Base-by-base conservation (phyloP, 805 yeast genomes). In the Pichia eremophila region DNA sequence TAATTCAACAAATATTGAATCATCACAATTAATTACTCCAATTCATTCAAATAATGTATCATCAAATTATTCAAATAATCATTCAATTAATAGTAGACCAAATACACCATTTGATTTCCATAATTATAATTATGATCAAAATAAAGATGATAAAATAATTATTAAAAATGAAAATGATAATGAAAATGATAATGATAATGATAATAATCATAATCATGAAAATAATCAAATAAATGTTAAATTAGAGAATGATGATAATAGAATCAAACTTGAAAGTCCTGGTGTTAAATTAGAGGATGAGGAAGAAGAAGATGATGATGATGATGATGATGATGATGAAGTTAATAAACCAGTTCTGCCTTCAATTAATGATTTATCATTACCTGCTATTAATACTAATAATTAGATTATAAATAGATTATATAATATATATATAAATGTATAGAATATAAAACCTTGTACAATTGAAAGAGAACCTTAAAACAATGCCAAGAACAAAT, bases 381-480 rank as follows among this genome's bases (percentile, higher is more conserved):
- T 64, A 46, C 68, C 68, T 17, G 65, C 67, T 8, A 40, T 62
- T 8, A 60, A 58, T 48, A 56, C 59, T 59, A 60, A 55, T 37
- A 19, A 19, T 19, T 19, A 19, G 22, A 19, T 19, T 4, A n/a
- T n/a, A n/a, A n/a, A n/a, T n/a, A n/a, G n/a, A n/a, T n/a, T n/a
- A n/a, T 19, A 19, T 19, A 19, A 19, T 4, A 19, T 19, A 4
- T 19, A 62, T 60, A 49, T 53, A 56, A 32, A 11, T 32, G 6
- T 32, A 32, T 14, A 18, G 4, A 37, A 19, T 19, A 19, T 19
- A 19, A 19, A 19, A 19, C 22, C 4, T 19, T 19, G 22, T 19
- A 19, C 22, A 19, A 19, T 19, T 19, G n/a, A n/a, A n/a, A n/a
- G n/a, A n/a, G n/a, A n/a, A n/a, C n/a, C n/a, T n/a, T n/a, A n/a